A percentile compares a stretch with the other conserved stretches of the same genome.
phyloP scores from a whole-genome alignment of 345 rosid genomes.

The Eucalyptus leucophloia region DNA sequence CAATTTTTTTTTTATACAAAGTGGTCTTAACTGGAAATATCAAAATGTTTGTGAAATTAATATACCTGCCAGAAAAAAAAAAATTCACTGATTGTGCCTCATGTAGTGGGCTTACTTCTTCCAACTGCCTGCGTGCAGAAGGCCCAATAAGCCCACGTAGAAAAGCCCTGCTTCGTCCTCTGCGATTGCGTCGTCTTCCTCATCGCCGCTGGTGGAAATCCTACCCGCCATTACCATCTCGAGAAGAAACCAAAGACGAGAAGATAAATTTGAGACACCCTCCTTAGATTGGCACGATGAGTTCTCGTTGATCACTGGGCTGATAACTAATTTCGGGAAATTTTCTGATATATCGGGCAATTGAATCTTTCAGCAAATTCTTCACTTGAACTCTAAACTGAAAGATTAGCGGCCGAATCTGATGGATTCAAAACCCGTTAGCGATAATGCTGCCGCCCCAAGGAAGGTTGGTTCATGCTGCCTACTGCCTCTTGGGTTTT shows the following conservation, averaged over 20 bases:
- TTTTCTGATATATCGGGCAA: neutral
- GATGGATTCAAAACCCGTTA: neutral
- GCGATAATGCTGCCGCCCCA: neutral
- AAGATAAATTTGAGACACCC: neutral
- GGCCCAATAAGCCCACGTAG: neutral
- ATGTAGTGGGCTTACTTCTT: neutral
- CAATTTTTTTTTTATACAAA: no score
- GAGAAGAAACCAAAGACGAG: neutral
- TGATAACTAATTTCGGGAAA: neutral
- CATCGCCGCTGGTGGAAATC: neutral
- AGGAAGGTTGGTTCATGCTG: constrained; percentile 34
- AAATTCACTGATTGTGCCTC: neutral
- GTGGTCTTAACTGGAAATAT: neutral
- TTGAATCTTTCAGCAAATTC: neutral
- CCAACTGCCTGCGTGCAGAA: no score
- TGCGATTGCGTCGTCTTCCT: neutral
- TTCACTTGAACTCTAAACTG: neutral
- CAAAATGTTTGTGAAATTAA: neutral
- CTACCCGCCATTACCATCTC: neutral
- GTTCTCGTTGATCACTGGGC: no score
- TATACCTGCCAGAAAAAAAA: neutral
- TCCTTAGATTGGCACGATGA: neutral
- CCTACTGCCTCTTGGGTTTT: neutral
- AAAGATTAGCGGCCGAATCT: neutral
- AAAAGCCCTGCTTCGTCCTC: neutral